Percentiles rank a stretch among this genome's conserved stretches.
phyloP scores from a whole-genome alignment of 148 eudicot genomes.

The Cornus controversa region DNA sequence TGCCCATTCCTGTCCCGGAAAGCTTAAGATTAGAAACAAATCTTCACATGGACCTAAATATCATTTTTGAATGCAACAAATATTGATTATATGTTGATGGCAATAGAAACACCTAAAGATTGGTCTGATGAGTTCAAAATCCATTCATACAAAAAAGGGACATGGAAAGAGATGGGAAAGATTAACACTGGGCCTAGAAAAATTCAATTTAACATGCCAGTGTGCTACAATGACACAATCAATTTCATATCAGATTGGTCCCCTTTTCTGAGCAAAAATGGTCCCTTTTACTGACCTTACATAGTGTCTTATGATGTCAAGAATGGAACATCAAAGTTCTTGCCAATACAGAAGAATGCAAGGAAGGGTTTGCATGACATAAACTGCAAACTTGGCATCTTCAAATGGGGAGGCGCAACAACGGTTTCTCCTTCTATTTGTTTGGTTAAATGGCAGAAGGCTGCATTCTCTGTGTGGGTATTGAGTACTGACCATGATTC shows the following conservation, averaged over 20 bases:
- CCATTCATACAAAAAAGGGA: too few species aligned
- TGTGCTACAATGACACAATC: neutral
- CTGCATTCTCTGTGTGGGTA: neutral
- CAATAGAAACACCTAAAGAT: too few species aligned
- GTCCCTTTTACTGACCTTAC: neutral
- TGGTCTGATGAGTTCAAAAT: too few species aligned
- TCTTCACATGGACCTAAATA: too few species aligned
- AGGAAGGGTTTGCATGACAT: neutral
- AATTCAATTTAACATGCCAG: neutral
- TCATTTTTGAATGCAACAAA: too few species aligned
- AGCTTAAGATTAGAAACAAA: too few species aligned
- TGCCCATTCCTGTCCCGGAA: too few species aligned
- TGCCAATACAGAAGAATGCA: neutral
- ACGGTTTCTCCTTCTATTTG: neutral
- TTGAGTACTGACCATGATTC: too few species aligned
- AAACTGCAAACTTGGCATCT: neutral
- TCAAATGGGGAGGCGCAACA: neutral
- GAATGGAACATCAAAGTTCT: neutral
- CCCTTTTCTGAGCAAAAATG: neutral
- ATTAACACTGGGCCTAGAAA: neutral
- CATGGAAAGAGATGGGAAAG: too few species aligned
- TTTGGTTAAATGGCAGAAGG: neutral
- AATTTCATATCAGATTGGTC: neutral
- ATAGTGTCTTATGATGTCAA: neutral
- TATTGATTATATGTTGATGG: too few species aligned